These are phyloP conservation scores for Penicillium sp. DNA, from an alignment of 2,329 filamentous ascomycete species.

Conservation along the genomic window DNA sequence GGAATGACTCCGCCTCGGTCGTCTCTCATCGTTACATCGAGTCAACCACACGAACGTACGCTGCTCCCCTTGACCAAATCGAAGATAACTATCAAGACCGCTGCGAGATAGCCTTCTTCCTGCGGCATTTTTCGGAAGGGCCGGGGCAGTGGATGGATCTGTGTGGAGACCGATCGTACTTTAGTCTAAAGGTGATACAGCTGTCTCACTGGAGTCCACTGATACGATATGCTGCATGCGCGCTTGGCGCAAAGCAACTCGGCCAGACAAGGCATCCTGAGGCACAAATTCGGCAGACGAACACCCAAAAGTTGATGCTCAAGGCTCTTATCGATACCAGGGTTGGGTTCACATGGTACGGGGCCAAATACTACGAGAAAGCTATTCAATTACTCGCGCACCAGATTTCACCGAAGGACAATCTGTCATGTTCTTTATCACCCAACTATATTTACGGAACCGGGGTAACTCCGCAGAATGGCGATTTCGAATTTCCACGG, in stretches of 20 bases:
- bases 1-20: neutral
- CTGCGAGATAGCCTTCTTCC: slow-evolving; percentile 22
- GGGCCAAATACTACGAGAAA: slow-evolving; percentile 58
- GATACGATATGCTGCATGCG: slow-evolving; percentile 26
- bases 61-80: neutral
- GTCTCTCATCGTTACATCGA: neutral
- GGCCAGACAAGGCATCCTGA: slow-evolving; percentile 22
- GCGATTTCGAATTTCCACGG: neutral
- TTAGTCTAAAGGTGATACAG: slow-evolving; percentile 18
- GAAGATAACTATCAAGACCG: slow-evolving; percentile 20
- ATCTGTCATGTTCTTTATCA: slow-evolving; percentile 4
- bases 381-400: slow-evolving; percentile 24
- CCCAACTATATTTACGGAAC: slow-evolving; percentile 13
- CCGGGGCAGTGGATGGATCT: slow-evolving; percentile 26
- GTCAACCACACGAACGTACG: neutral
- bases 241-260: slow-evolving; percentile 25
- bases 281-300: slow-evolving; percentile 11
- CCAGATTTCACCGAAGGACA: slow-evolving; percentile 17
- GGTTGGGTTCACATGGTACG: slow-evolving; percentile 26
- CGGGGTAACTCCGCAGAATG: neutral
- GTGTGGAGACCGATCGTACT: slow-evolving; percentile 19
- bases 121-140: slow-evolving; percentile 22
- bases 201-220: slow-evolving; percentile 16
- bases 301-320: slow-evolving; percentile 14
- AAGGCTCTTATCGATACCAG: slow-evolving; percentile 13